phyloP scores from a whole-genome alignment of 2,329 filamentous ascomycete species.

The Claviceps maximensis region DNA sequence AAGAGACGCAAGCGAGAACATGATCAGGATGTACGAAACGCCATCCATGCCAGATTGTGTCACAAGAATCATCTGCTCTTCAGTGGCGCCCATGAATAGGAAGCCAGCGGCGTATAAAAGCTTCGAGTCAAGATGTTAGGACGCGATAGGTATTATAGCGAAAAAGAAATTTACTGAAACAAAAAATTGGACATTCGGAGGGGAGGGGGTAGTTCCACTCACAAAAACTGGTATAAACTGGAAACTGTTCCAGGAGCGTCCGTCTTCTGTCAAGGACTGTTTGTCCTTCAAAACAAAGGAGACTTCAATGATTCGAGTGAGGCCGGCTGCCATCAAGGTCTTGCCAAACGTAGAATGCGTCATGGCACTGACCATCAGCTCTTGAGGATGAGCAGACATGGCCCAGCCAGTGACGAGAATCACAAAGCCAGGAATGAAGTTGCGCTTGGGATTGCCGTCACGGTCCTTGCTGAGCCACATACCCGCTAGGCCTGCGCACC shows the following conservation, averaged over 20 bases:
- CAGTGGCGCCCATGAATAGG: conserved; percentile 93
- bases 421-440: conserved; percentile 84
- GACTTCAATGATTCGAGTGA: conserved; percentile 80
- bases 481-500: conserved; percentile 81
- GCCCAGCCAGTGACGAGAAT: conserved; percentile 88
- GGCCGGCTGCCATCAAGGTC: conserved; percentile 80
- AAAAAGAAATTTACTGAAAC: background rate
- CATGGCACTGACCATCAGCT: conserved; percentile 70
- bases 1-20: conserved; percentile 82
- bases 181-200: no score
- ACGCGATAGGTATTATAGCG: background rate
- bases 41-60: conserved; percentile 65
- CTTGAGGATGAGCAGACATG: conserved; percentile 86
- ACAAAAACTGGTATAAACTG: conserved; percentile 42
- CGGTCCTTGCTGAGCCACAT: conserved; percentile 82
- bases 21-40: conserved; percentile 81
- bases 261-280: conserved; percentile 50
- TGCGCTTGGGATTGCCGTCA: conserved; percentile 76
- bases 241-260: conserved; percentile 51
- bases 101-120: conserved; percentile 86
- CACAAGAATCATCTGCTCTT: conserved; percentile 84
- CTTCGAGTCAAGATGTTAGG: conserved; percentile 27
- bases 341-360: conserved; percentile 87
- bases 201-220: no score
- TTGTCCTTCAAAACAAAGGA: conserved; percentile 72